Conservation (phyloP, 352 stramenopile genomes). For the Thraustochytrium sp. region DNA sequence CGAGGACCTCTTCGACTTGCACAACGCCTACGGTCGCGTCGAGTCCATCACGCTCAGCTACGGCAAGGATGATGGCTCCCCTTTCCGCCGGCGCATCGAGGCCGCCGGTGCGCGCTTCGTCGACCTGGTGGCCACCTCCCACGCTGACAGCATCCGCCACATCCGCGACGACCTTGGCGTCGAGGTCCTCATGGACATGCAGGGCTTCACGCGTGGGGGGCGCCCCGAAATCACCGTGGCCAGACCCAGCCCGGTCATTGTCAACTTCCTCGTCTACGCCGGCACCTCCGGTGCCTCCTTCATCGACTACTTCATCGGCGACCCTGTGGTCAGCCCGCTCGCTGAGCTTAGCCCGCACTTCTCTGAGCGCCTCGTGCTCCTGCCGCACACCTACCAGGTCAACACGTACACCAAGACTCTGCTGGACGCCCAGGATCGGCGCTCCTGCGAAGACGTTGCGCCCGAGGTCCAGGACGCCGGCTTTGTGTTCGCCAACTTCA, state of each 20-base stretch:
- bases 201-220: conserved; percentile 75
- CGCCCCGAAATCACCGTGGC: conserved; percentile 54
- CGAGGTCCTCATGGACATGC: conserved; percentile 80
- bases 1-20: conserved; percentile 67
- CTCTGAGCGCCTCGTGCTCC: conserved; percentile 75
- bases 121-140: conserved; percentile 58
- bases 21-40: conserved; percentile 54
- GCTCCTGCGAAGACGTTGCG: background rate
- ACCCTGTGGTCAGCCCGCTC: conserved; percentile 29
- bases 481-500: conserved; percentile 68
- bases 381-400: conserved; percentile 79
- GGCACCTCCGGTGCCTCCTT: conserved; percentile 69
- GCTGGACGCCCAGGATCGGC: background rate
- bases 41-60: conserved; percentile 69
- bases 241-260: conserved; percentile 60
- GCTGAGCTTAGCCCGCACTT: conserved; percentile 57
- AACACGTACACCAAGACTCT: conserved; percentile 60
- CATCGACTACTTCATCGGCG: conserved; percentile 73
- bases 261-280: conserved; percentile 83
- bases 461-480: conserved; percentile 35
- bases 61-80: conserved; percentile 65
- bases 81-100: conserved; percentile 62
- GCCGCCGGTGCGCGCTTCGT: conserved; percentile 58
- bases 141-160: conserved; percentile 58
- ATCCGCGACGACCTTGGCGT: conserved; percentile 62